Conservation (phyloP, 805 yeast genomes). For the Candida endomychidarum region DNA sequence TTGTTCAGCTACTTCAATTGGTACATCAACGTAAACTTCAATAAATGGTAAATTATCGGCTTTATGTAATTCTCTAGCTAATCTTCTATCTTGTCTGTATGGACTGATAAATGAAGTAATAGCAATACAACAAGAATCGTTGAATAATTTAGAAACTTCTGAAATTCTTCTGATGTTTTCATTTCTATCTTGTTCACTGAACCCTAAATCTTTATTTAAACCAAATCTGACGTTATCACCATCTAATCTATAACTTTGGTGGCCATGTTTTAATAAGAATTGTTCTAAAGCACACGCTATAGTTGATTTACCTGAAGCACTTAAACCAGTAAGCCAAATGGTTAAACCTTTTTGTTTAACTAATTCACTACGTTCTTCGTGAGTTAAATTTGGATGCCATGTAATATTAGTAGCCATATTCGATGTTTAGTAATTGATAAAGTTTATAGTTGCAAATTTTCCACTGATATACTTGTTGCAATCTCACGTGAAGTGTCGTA, state of each 20-base stretch:
- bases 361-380: conserved; percentile 69
- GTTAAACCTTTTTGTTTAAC: conserved; percentile 86
- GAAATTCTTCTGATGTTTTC: conserved; percentile 94
- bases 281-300: conserved; percentile 94
- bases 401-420: conserved; percentile 93
- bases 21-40: conserved; percentile 91
- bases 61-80: conserved; percentile 82
- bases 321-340: conserved; percentile 91
- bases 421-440: not conserved
- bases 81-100: conserved; percentile 77
- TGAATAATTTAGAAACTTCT: conserved; percentile 91
- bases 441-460: conserved; percentile 1
- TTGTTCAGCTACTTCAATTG: conserved; percentile 90
- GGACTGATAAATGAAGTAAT: conserved; percentile 94
- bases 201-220: conserved; percentile 90
- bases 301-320: conserved; percentile 94
- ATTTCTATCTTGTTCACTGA: conserved; percentile 85
- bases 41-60: conserved; percentile 76
- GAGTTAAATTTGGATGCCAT: conserved; percentile 91
- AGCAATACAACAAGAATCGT: conserved; percentile 86
- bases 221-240: conserved; percentile 96
- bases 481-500: conserved; percentile 2
- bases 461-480: conserved; percentile 2
- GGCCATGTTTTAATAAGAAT: conserved; percentile 63
- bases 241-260: conserved; percentile 83